Evolutionary conservation across 2,329 filamentous ascomycete species (phyloP), one percentile per base, ranked within the genome.

Genomic region (Beauveria brongniartii): DNA sequence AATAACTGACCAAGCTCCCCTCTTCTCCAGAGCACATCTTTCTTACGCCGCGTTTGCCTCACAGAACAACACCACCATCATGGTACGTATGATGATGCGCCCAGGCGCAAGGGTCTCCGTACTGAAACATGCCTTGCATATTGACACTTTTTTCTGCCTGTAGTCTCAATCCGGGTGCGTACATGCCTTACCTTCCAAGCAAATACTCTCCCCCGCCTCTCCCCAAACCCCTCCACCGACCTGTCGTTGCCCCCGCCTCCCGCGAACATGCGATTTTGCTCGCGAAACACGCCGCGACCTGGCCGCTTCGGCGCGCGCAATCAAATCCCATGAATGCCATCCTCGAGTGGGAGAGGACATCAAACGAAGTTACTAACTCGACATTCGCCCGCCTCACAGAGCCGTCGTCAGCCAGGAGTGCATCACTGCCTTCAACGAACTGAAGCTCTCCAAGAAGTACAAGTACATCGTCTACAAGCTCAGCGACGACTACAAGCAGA

Each of bases 381-480:
- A 46, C 18, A 28, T 18, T 10, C 24, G 4, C 5, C 34, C 16
- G 4, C 24, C 28, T 26, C 7, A 47, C 76, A 92, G 89, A 82
- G 88, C 89, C 69, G 81, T 82, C 73, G 86, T 92, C 70, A 78
- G 82, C 67, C 82, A 84, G 72, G 88, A 92, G 63, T 92, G 89
- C 83, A 84, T 85, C 73, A 74, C 74, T 67, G 76, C 79, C 63
- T 93, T 88, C 83, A 91, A 92, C 77, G 87, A 92, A 68, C 83
- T 93, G 67, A 93, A 93, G 85, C 86, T 92, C 69, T 81, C 78
- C 77, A 92, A 92, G 78, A 86, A 85, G 80, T 82, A 85, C 80
- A 92, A 91, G 79, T 95, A 84, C 83, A 88, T 94, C 79, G 86
- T 94, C 82, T 93, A 84, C 87, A 91, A 92, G 83, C 85, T 94